Conservation (phyloP, 106 monocot genomes). For the Triglochin maritima region DNA sequence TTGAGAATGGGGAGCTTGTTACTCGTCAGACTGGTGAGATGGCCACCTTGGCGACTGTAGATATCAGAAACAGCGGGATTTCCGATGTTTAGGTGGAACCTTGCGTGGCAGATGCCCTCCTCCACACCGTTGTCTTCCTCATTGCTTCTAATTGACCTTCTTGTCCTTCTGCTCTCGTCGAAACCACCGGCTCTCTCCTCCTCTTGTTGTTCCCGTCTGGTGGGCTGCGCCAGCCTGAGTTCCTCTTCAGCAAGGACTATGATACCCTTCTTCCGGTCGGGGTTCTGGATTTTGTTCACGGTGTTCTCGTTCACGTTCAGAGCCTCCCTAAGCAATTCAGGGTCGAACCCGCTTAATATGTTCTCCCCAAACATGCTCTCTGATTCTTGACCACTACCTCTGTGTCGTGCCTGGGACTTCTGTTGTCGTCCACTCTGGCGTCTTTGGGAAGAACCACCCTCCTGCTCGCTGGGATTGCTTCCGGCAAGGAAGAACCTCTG, state of each 20-base stretch:
- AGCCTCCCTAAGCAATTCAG: slow-evolving; percentile 22
- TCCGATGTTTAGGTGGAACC: slow-evolving; percentile 33
- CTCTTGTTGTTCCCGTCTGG: background rate
- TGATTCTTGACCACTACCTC: background rate
- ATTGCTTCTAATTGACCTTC: background rate
- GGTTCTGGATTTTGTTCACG: slow-evolving; percentile 32
- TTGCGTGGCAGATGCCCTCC: slow-evolving; percentile 37
- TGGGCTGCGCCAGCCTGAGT: slow-evolving; percentile 18
- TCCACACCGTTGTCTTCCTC: slow-evolving; percentile 34
- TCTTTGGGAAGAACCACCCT: background rate
- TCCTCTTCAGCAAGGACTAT: slow-evolving; percentile 26
- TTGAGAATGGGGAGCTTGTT: slow-evolving; percentile 11
- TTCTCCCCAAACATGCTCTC: slow-evolving; percentile 6
- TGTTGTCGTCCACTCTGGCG: no score
- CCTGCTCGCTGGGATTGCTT: background rate
- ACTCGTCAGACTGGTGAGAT: slow-evolving; percentile 16
- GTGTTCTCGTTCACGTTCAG: slow-evolving; percentile 21
- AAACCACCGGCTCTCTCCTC: slow-evolving; percentile 3
- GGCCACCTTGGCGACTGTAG: slow-evolving; percentile 5
- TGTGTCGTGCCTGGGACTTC: background rate
- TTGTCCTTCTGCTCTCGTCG: no score
- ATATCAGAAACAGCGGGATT: slow-evolving; percentile 18
- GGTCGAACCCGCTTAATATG: slow-evolving; percentile 35
- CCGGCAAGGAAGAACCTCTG: slow-evolving; percentile 36
- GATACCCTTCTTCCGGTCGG: slow-evolving; percentile 21